phyloP scores from a whole-genome alignment of 495 filamentous ascomycete genomes.

The Aspergillus bertholletiae region DNA sequence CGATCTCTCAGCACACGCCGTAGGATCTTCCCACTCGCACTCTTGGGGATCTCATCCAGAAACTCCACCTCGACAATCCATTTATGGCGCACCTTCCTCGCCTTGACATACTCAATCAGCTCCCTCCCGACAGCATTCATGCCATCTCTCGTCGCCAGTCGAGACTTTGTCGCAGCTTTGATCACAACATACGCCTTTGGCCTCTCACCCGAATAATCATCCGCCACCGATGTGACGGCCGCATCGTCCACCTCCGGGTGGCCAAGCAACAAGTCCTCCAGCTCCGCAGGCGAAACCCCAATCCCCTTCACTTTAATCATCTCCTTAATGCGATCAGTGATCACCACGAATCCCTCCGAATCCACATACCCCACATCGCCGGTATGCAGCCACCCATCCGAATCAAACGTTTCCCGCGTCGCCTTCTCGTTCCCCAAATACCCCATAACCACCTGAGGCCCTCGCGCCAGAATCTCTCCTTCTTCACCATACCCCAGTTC shows the following conservation, averaged over 20 bases:
- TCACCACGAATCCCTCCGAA: constrained; percentile 46
- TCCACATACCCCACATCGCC: constrained; percentile 51
- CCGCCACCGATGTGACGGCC: constrained; percentile 58
- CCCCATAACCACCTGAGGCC: constrained; percentile 58
- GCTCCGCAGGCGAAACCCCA: constrained; percentile 71
- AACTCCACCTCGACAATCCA: too few relatives aligned
- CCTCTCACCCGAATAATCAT: constrained; percentile 15
- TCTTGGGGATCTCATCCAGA: too few relatives aligned
- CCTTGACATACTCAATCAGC: too few relatives aligned
- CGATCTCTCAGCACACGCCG: too few relatives aligned
- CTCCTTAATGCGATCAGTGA: constrained; percentile 71
- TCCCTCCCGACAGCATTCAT: too few relatives aligned
- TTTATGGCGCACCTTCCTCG: too few relatives aligned
- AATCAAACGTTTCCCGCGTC: constrained; percentile 51
- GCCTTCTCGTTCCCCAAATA: constrained; percentile 62
- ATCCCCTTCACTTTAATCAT: constrained; percentile 75
- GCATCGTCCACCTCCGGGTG: constrained; percentile 64
- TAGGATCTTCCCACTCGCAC: too few relatives aligned
- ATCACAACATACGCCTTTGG: constrained; percentile 8
- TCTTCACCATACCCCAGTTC: constrained; percentile 27
- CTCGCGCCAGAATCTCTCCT: constrained; percentile 52
- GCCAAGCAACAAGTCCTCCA: constrained; percentile 60
- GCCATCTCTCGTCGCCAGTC: too few relatives aligned
- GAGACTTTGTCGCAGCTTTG: too few relatives aligned
- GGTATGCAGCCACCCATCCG: constrained; percentile 45